These are phyloP conservation scores for Scenedesmus sp. DNA, from an alignment of 163 green algal genomes.

Conservation along the genomic window DNA sequence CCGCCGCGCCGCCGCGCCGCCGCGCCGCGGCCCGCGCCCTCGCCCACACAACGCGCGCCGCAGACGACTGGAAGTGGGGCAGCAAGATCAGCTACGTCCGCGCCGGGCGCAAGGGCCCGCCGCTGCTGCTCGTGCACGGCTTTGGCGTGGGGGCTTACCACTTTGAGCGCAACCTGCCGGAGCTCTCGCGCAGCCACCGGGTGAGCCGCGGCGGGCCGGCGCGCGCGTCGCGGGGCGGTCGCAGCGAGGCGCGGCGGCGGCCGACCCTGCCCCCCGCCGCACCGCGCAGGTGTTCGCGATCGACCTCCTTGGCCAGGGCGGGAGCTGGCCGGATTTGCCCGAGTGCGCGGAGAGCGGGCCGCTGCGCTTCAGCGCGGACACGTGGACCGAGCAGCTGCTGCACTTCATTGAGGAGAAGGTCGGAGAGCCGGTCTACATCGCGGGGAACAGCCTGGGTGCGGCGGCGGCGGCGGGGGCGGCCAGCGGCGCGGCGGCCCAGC, in stretches of 20 bases:
- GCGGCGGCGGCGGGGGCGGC: slow-evolving; percentile 54
- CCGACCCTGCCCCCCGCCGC: too few relatives aligned
- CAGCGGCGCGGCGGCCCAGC: neutral
- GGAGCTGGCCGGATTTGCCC: slow-evolving; percentile 23
- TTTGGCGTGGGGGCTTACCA: slow-evolving; percentile 48
- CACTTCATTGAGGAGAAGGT: slow-evolving; percentile 67
- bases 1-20: neutral
- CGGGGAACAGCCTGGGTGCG: slow-evolving; percentile 73
- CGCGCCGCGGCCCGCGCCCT: neutral
- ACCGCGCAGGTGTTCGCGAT: slow-evolving; percentile 28
- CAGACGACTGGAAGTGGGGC: slow-evolving; percentile 36
- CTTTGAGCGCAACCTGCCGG: slow-evolving; percentile 44
- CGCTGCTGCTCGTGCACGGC: slow-evolving; percentile 41
- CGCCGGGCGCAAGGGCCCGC: slow-evolving; percentile 15
- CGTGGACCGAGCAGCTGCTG: slow-evolving; percentile 72
- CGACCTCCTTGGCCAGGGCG: slow-evolving; percentile 40
- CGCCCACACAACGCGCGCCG: neutral
- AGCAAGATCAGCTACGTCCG: slow-evolving; percentile 4
- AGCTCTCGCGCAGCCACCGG: slow-evolving; percentile 20
- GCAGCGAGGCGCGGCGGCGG: too few relatives aligned
- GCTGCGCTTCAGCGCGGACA: slow-evolving; percentile 33
- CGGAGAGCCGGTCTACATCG: slow-evolving; percentile 53
- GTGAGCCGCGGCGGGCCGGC: neutral
- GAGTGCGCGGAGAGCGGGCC: neutral
- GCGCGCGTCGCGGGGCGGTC: too few relatives aligned